Base-by-base conservation (phyloP, 2,329 filamentous ascomycete genomes). In the Endoconidiophora polonica region DNA sequence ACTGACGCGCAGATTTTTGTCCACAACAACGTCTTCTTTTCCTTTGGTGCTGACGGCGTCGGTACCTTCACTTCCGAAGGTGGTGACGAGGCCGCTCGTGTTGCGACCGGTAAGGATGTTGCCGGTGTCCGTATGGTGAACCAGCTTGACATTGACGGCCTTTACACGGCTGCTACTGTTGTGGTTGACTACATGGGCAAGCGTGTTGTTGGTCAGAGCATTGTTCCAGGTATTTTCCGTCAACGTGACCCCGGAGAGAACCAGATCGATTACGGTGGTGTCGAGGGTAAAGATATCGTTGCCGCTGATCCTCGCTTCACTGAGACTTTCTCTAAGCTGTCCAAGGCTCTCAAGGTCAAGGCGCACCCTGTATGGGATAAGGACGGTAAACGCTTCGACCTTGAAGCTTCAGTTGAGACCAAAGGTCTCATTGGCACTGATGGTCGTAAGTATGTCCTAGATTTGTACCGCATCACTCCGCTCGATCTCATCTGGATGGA, bases 1-100 rank as follows among this genome's bases (percentile, higher is more conserved):
- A 78, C 75, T 57, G 90, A 98, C 63, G 91, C 91, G 3, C 91
- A 98, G 64, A 98, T 98, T 56, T 98, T 94, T 60, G 90, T 98
- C 22, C 95, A 96, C 71, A 96, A 96, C 72, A 98, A 98, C 66
- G 87, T 98, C 57, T 98, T 98, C 71, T 98, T 94, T 71, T 96
- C 91, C 0, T 96, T 95, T 58, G 91, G 91, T 55, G 90, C 91
- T 42, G 91, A 98, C 63, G 93, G 91, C 48, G 91, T 96, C 43
- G 90, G 91, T 41, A 98, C 91, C 14, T 98, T 98, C 64, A 88
- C 87, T 9, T 88, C 83, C 2, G 91, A 98, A 67, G 91, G 91
- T 57, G 91, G 91, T 18, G 90, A 98, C 57, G 91, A 98, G 67
- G 91, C 91, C 56, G 91, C 91, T 12, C 79, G 90, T 53, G 86